Conservation (phyloP, 805 yeast genomes). For the Wilhelminamyces savonicus region DNA sequence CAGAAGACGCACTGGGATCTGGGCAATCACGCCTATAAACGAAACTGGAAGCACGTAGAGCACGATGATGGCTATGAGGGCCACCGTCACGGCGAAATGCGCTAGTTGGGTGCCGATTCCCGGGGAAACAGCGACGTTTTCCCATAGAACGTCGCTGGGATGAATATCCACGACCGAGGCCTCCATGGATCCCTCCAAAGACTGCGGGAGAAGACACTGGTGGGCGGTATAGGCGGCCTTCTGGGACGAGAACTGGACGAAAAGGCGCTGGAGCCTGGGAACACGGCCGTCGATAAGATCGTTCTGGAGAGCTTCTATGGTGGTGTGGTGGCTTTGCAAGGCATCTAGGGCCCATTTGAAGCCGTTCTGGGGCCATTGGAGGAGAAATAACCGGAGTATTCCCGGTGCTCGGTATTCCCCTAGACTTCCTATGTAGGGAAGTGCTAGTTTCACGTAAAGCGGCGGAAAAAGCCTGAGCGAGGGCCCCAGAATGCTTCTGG, state of each 20-base stretch:
- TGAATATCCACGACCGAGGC: constrained; percentile 46
- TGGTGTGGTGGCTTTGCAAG: no score
- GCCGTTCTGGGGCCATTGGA: no score
- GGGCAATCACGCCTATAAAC: constrained; percentile 68
- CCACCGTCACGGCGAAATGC: constrained; percentile 36
- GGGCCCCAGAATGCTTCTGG: no score
- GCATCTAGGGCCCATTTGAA: no score
- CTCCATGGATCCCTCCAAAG: constrained; percentile 33
- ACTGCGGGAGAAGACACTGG: constrained; percentile 43
- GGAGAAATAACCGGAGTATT: no score
- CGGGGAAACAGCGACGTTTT: constrained; percentile 48
- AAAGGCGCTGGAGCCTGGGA: constrained; percentile 21
- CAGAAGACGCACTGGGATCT: constrained; percentile 67
- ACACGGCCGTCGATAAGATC: neutral
- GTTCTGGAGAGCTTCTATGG: no score
- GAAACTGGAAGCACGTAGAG: constrained; percentile 82
- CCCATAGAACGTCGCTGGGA: constrained; percentile 71
- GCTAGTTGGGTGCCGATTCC: constrained; percentile 34
- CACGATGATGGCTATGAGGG: constrained; percentile 44
- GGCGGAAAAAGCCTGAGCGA: no score
- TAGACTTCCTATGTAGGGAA: no score
- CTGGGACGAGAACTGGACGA: constrained; percentile 56
- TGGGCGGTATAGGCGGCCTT: constrained; percentile 57
- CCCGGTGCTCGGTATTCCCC: no score
- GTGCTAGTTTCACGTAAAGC: no score